phyloP scores from a whole-genome alignment of 2,329 filamentous ascomycete species.

The Aureobasidium zeae region DNA sequence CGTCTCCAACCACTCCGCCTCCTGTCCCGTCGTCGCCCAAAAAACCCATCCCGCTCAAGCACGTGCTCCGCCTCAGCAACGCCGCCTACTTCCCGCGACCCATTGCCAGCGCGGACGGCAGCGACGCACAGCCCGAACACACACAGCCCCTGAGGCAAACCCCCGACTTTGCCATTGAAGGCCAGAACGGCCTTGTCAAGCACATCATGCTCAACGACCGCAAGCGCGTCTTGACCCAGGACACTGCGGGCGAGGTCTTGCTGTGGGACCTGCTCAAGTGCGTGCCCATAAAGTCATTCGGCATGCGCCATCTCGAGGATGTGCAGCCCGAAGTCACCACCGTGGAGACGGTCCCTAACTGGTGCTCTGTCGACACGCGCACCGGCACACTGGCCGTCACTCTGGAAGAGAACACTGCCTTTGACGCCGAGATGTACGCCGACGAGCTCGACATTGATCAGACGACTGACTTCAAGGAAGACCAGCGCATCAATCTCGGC shows the following conservation, averaged over 20 bases:
- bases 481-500: constrained; percentile 92
- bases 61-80: constrained; percentile 74
- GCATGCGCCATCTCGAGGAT: constrained; percentile 87
- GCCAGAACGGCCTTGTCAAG: constrained; percentile 90
- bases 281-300: constrained; percentile 79
- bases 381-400: constrained; percentile 87
- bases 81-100: constrained; percentile 63
- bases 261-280: constrained; percentile 94
- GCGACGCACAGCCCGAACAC: constrained; percentile 45
- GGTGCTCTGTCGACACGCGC: constrained; percentile 90
- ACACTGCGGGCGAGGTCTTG: constrained; percentile 89
- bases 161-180: constrained; percentile 61
- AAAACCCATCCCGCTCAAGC: constrained; percentile 65
- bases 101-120: constrained; percentile 31
- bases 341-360: constrained; percentile 79
- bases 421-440: constrained; percentile 94
- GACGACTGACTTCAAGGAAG: constrained; percentile 73
- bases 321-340: constrained; percentile 82
- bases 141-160: constrained; percentile 33
- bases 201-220: constrained; percentile 86
- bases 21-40: constrained; percentile 33
- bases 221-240: constrained; percentile 77
- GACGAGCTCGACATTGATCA: constrained; percentile 73
- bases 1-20: constrained; percentile 26
- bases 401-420: constrained; percentile 88